Conservation (phyloP, 345 rosid species). For the Toxicodendron radicans region DNA sequence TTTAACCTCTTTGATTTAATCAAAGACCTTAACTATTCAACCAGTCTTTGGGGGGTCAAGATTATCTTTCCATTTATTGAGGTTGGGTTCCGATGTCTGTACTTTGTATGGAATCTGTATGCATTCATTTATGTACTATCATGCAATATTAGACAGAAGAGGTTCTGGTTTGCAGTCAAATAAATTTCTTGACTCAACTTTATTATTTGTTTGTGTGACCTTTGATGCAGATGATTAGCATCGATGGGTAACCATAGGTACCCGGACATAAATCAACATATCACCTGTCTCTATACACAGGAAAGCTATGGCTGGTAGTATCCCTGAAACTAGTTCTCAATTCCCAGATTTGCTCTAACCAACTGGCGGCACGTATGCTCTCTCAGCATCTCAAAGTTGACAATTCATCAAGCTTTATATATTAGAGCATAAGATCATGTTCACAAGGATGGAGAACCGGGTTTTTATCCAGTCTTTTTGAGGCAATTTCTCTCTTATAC, state of each 20-base stretch:
- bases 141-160: too few relatives aligned
- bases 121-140: too few relatives aligned
- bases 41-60: too few relatives aligned
- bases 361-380: not conserved
- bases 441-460: not conserved
- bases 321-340: not conserved
- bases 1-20: too few relatives aligned
- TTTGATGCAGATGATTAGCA: constrained; percentile 7
- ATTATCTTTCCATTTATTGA: too few relatives aligned
- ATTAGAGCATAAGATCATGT: not conserved
- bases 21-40: too few relatives aligned
- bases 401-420: not conserved
- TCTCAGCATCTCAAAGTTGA: not conserved
- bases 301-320: not conserved
- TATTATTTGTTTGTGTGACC: not conserved
- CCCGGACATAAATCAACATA: not conserved
- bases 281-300: not conserved
- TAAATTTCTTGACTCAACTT: not conserved
- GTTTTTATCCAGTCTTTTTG: not conserved
- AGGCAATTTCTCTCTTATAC: too few relatives aligned
- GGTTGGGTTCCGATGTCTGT: too few relatives aligned
- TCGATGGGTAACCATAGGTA: not conserved
- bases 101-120: too few relatives aligned
- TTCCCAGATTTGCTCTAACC: not conserved
- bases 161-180: not conserved